Conservation (phyloP, 257 asterid genomes). For the Solanum phureja region DNA sequence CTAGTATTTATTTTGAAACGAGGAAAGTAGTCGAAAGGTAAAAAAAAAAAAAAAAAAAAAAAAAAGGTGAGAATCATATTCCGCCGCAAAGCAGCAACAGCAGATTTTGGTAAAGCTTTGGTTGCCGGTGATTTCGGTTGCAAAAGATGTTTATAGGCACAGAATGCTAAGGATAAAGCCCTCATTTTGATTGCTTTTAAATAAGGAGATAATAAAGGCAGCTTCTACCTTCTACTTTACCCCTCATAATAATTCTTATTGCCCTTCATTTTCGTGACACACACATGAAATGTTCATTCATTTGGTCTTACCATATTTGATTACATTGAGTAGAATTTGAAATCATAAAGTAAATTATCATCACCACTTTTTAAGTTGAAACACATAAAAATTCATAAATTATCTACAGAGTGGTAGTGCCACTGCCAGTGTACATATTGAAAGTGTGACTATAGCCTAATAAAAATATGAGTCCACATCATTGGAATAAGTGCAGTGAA, state of each 20-base stretch:
- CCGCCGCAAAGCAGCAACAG: not conserved
- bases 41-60: not conserved
- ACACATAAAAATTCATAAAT: too few relatives aligned
- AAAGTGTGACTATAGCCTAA: not conserved
- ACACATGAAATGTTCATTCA: not conserved
- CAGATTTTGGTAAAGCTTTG: not conserved
- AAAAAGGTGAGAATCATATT: not conserved
- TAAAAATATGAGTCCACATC: not conserved
- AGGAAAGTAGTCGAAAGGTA: rapidly evolving
- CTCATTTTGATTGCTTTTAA: not conserved
- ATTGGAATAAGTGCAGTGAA: not conserved
- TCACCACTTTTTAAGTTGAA: too few relatives aligned
- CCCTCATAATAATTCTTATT: not conserved
- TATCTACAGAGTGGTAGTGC: too few relatives aligned
- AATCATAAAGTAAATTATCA: too few relatives aligned
- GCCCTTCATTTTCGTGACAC: not conserved
- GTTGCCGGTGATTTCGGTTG: not conserved
- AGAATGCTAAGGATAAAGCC: not conserved
- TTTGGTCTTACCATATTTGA: not conserved
- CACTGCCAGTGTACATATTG: not conserved
- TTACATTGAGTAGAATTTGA: not conserved
- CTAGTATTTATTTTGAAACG: too few relatives aligned
- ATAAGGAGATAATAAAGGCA: not conserved
- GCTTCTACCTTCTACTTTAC: not conserved
- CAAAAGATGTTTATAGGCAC: not conserved